phyloP scores from a whole-genome alignment of 495 filamentous ascomycete species.

The Penicillium angulare region DNA sequence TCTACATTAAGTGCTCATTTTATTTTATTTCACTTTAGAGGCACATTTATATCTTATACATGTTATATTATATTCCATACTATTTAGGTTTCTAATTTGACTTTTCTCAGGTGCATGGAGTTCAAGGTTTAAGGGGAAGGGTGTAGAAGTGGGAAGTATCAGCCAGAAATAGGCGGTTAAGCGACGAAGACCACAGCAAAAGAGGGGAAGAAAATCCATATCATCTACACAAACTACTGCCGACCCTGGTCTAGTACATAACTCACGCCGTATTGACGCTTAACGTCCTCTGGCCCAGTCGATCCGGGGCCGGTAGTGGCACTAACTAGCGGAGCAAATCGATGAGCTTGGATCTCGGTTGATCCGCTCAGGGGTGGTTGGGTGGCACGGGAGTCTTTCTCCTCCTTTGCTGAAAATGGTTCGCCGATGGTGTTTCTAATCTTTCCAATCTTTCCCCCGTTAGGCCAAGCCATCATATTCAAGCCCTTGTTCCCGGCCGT shows the following conservation, averaged over 20 bases:
- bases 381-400: slow-evolving; percentile 3
- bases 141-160: too few relatives aligned
- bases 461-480: not conserved
- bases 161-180: too few relatives aligned
- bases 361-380: slow-evolving; percentile 38
- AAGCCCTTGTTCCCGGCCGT: not conserved
- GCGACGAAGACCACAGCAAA: too few relatives aligned
- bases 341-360: slow-evolving; percentile 23
- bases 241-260: slow-evolving; percentile 1
- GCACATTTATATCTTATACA: too few relatives aligned
- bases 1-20: not conserved
- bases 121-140: too few relatives aligned
- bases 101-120: too few relatives aligned
- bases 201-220: not conserved
- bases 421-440: not conserved
- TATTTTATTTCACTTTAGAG: too few relatives aligned
- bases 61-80: too few relatives aligned
- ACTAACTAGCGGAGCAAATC: slow-evolving; percentile 23
- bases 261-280: not conserved
- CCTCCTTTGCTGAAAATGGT: slow-evolving; percentile 9
- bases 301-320: slow-evolving; percentile 32
- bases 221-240: not conserved
- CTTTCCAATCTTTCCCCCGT: not conserved
- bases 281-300: slow-evolving; percentile 8
- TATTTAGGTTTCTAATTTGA: too few relatives aligned